These are phyloP conservation scores for Alternaria atra DNA, from an alignment of 2,329 filamentous ascomycete species.

Conservation along the genomic window DNA sequence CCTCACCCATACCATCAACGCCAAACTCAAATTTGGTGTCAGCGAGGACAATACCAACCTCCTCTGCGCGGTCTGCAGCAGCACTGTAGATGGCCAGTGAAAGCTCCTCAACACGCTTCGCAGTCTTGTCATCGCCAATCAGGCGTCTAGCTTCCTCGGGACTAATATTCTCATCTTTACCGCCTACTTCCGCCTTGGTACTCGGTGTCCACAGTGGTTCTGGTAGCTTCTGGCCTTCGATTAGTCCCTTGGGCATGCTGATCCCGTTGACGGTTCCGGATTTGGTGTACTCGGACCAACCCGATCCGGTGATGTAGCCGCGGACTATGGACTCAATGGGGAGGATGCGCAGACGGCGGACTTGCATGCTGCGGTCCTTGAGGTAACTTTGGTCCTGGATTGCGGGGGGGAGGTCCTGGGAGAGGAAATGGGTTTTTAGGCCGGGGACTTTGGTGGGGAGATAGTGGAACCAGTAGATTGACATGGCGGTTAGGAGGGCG, in stretches of 20 bases:
- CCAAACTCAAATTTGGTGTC: conserved; percentile 83
- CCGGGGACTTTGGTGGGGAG: conserved; percentile 65
- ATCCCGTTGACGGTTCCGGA: conserved; percentile 83
- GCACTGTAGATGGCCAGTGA: conserved; percentile 70
- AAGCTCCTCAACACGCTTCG: conserved; percentile 70
- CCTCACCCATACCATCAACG: conserved; percentile 67
- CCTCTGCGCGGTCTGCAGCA: conserved; percentile 70
- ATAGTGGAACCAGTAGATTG: conserved; percentile 71
- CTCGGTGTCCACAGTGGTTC: conserved; percentile 79
- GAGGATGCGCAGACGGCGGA: conserved; percentile 76
- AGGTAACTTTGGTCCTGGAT: conserved; percentile 57
- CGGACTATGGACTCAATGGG: conserved; percentile 87
- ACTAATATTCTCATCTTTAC: conserved; percentile 87
- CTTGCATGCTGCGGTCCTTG: conserved; percentile 75
- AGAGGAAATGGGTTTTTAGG: conserved; percentile 71
- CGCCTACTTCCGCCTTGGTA: conserved; percentile 82
- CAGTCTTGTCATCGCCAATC: conserved; percentile 72
- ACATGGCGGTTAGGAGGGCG: conserved; percentile 71
- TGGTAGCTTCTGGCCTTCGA: conserved; percentile 75
- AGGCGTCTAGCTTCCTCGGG: conserved; percentile 65
- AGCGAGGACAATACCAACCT: conserved; percentile 77
- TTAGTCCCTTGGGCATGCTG: conserved; percentile 70
- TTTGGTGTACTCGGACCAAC: conserved; percentile 80
- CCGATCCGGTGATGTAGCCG: conserved; percentile 87
- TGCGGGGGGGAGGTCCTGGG: conserved; percentile 62